These are phyloP conservation scores for Neopestalotiopsis rosae DNA, from an alignment of 2,329 filamentous ascomycete genomes.

Conservation along the genomic window DNA sequence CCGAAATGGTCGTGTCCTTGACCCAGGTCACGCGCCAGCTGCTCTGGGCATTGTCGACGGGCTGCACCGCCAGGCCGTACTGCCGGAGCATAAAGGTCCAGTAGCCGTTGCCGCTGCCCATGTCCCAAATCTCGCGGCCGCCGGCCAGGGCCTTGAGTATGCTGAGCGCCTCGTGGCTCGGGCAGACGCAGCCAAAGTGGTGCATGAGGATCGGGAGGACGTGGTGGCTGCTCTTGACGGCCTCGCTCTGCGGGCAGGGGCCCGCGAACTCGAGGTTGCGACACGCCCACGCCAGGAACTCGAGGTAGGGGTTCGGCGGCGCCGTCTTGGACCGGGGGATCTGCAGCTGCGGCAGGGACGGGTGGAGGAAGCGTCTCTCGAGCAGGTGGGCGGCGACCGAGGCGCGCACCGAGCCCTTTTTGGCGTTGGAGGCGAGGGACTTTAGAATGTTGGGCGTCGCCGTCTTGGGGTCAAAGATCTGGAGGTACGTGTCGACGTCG, in stretches of 20 bases:
- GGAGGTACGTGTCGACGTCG: conserved; percentile 71
- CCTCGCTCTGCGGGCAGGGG: conserved; percentile 56
- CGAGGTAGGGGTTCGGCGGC: conserved; percentile 67
- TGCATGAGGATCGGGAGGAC: conserved; percentile 77
- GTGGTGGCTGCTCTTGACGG: conserved; percentile 66
- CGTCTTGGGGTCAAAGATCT: conserved; percentile 67
- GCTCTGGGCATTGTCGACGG: conserved; percentile 72
- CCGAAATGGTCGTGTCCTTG: conserved; percentile 64
- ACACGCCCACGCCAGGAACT: conserved; percentile 71
- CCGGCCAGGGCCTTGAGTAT: conserved; percentile 63
- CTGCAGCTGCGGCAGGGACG: conserved; percentile 44
- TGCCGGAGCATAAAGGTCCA: conserved; percentile 74
- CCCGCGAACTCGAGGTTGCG: conserved; percentile 70
- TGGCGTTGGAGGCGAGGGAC: conserved; percentile 55
- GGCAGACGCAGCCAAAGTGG: conserved; percentile 77
- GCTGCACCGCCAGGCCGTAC: conserved; percentile 57
- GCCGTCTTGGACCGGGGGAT: conserved; percentile 47
- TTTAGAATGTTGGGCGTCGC: conserved; percentile 66
- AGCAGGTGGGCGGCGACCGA: conserved; percentile 62
- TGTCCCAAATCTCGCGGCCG: conserved; percentile 62
- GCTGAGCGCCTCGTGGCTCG: conserved; percentile 68
- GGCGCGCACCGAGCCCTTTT: conserved; percentile 65
- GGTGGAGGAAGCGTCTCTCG: conserved; percentile 56
- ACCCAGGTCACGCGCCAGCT: conserved; percentile 75
- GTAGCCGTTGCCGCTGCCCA: conserved; percentile 77